A percentile compares a stretch with the other conserved stretches of the same genome.
phyloP scores from a whole-genome alignment of 495 filamentous ascomycete species.

The Aeminium ludgeri region DNA sequence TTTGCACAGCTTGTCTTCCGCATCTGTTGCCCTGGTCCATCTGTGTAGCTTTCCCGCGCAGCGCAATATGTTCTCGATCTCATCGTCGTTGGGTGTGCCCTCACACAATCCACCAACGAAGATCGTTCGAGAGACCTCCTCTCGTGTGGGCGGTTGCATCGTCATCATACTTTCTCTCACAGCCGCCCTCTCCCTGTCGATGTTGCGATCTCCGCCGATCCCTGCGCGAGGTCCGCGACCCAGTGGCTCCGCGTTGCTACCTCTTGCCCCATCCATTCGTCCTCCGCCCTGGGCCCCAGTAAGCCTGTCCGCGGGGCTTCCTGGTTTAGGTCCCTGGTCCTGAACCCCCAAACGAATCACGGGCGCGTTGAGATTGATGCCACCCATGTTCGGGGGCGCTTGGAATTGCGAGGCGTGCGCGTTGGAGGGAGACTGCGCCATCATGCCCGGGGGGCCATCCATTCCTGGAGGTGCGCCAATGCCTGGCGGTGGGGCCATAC shows the following conservation, averaged over 20 bases:
- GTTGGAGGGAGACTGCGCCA: conserved; percentile 51
- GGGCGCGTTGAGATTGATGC: conserved; percentile 95
- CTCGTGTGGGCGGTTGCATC: conserved; percentile 66
- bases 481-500: conserved; percentile 63
- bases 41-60: conserved; percentile 62
- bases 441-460: conserved; percentile 4
- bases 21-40: conserved; percentile 71
- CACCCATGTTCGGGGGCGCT: conserved; percentile 67
- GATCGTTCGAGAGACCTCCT: conserved; percentile 80
- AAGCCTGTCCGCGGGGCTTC: conserved; percentile 27
- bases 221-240: conserved; percentile 40
- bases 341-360: conserved; percentile 69
- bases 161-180: conserved; percentile 60
- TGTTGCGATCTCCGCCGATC: conserved; percentile 31
- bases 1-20: conserved; percentile 64
- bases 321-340: neutral
- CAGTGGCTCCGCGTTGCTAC: conserved; percentile 32
- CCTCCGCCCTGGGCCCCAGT: conserved; percentile 14
- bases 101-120: conserved; percentile 78
- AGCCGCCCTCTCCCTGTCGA: conserved; percentile 52
- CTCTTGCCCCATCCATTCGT: conserved; percentile 14
- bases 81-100: conserved; percentile 59
- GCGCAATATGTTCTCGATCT: conserved; percentile 63
- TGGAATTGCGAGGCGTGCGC: conserved; percentile 71
- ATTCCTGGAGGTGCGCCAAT: conserved; percentile 42